Conservation (phyloP, 768 basidiomycete genomes). For the Podaxis sp. region DNA sequence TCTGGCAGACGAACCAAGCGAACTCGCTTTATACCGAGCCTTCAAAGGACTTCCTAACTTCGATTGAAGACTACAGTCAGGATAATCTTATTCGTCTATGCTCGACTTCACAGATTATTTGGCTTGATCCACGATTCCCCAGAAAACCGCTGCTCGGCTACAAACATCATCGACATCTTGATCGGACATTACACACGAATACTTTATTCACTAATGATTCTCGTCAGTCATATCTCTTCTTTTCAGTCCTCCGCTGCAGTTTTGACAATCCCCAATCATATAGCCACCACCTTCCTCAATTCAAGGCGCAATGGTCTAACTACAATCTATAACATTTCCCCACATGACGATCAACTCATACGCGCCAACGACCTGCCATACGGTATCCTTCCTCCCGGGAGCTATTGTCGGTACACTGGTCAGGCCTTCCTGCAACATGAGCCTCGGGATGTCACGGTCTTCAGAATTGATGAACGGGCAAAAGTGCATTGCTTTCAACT, state of each 20-base stretch:
- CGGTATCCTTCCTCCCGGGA: conserved; percentile 31
- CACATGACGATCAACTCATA: conserved; percentile 38
- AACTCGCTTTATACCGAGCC: conserved; percentile 27
- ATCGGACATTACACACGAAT: conserved; percentile 51
- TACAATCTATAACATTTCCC: conserved; percentile 64
- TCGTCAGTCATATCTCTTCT: conserved; percentile 29
- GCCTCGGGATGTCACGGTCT: conserved; percentile 22
- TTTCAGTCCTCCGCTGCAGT: not conserved
- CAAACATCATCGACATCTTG: conserved; percentile 59
- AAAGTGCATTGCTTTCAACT: conserved; percentile 46
- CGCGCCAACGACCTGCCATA: conserved; percentile 47
- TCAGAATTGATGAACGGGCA: conserved; percentile 50
- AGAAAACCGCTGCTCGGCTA: conserved; percentile 57
- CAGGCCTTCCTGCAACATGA: conserved; percentile 30
- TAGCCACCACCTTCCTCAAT: conserved; percentile 58
- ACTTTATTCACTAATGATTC: conserved; percentile 31
- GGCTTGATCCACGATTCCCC: conserved; percentile 68
- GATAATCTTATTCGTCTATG: conserved; percentile 52
- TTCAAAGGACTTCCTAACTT: conserved; percentile 47
- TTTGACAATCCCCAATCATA: not conserved
- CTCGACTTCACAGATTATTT: conserved; percentile 63
- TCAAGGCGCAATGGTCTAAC: conserved; percentile 60
- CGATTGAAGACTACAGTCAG: conserved; percentile 42
- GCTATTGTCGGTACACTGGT: conserved; percentile 16
- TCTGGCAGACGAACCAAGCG: not conserved